Percentiles rank a stretch among this genome's conserved stretches.
phyloP scores from a whole-genome alignment of 192 early-diverging fungal species.

The Coemansia sp. region DNA sequence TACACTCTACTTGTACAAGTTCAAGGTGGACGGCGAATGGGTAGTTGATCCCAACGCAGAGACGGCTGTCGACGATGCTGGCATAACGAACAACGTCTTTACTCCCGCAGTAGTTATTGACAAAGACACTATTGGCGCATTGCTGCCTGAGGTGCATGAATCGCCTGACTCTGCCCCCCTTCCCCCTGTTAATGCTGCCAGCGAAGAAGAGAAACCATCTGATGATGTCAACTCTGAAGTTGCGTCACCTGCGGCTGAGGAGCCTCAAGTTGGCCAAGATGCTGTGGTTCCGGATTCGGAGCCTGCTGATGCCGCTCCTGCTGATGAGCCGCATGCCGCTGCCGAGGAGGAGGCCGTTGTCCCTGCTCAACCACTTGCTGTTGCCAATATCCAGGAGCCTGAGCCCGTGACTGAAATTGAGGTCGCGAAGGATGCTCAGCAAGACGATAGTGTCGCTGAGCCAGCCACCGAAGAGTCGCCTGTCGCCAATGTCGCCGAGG shows the following conservation, averaged over 20 bases:
- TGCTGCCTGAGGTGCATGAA: background rate
- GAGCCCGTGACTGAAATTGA: background rate
- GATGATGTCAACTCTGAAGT: conserved; percentile 16
- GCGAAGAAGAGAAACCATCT: background rate
- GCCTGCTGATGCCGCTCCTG: conserved; percentile 5
- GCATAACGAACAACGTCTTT: conserved; percentile 40
- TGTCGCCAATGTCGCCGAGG: conserved; percentile 13
- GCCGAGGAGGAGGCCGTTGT: conserved; percentile 11
- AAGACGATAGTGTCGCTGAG: too few relatives aligned
- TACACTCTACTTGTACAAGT: conserved; percentile 41
- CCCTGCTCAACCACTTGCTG: background rate
- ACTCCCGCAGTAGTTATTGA: background rate
- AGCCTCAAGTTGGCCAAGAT: background rate
- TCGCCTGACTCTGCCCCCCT: background rate
- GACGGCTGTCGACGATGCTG: conserved; percentile 29
- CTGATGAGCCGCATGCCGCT: conserved; percentile 14
- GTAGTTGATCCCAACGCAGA: conserved; percentile 36
- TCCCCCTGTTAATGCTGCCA: background rate
- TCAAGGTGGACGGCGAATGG: conserved; percentile 48
- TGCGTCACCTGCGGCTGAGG: conserved; percentile 3
- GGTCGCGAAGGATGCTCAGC: conserved; percentile 4
- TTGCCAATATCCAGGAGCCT: background rate
- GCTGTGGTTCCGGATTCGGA: conserved; percentile 13
- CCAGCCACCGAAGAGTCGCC: background rate
- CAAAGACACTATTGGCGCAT: background rate